phyloP scores from a whole-genome alignment of 2,329 filamentous ascomycete genomes.

The Exophiala dermatitidis region DNA sequence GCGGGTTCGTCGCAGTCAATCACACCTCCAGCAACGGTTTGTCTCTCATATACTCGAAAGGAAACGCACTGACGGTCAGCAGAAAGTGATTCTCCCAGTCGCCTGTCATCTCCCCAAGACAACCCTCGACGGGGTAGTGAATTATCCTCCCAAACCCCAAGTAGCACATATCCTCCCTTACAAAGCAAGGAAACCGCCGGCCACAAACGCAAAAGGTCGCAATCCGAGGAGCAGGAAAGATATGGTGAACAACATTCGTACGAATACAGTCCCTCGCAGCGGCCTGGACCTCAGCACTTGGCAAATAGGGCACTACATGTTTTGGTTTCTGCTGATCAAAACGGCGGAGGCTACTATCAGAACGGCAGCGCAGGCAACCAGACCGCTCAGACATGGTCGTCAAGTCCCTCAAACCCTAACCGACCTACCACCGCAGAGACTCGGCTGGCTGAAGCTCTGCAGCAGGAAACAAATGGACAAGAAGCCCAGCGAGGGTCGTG shows the following conservation, averaged over 20 bases:
- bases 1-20: conserved; percentile 20
- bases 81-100: conserved; percentile 14
- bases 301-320: conserved; percentile 24
- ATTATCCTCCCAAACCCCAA: background rate
- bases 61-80: conserved; percentile 1
- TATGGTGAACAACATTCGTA: conserved; percentile 8
- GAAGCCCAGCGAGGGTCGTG: conserved; percentile 32
- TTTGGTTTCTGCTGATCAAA: conserved; percentile 15
- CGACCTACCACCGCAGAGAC: conserved; percentile 44
- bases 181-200: conserved; percentile 2
- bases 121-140: conserved; percentile 6
- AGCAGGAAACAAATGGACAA: conserved; percentile 42
- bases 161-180: background rate
- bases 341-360: conserved; percentile 11
- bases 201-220: conserved; percentile 17
- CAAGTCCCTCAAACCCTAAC: conserved; percentile 21
- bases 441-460: conserved; percentile 46
- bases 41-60: background rate
- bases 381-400: conserved; percentile 17
- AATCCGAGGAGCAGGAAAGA: conserved; percentile 1
- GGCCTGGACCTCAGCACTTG: conserved; percentile 21
- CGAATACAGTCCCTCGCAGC: conserved; percentile 10
- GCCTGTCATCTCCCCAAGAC: conserved; percentile 12
- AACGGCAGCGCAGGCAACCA: conserved; percentile 5
- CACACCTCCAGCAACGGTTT: conserved; percentile 11